Evolutionary conservation across 2,329 filamentous ascomycete species (phyloP), one percentile per base, ranked within the genome.

Genomic region (Ophiognomonia clavigignenti-juglandacearum): DNA sequence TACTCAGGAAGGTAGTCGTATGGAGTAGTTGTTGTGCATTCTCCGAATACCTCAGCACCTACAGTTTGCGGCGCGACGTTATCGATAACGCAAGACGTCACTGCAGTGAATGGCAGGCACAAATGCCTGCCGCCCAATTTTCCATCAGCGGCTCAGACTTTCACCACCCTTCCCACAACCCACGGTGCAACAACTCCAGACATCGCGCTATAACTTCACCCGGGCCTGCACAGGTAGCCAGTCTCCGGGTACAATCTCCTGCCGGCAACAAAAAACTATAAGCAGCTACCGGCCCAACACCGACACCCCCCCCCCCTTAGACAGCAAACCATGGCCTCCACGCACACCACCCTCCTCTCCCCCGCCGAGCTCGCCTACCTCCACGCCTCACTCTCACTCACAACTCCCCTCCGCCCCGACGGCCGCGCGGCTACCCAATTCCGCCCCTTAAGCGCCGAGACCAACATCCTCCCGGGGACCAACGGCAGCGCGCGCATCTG

Each of bases 311-410:
- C n/a, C n/a, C n/a, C n/a, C n/a, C n/a, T n/a, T n/a, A n/a, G n/a
- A n/a, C n/a, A n/a, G n/a, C n/a, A n/a, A 6, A 31, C n/a, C 29
- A 86, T 88, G 80, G 74, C 85, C 34, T 78, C 81, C 56, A 74
- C 68, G 59, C 80, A 82, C 60, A 80, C 82, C 68, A 80, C 82
- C 60, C 83, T 89, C 58, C 85, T 97, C 67, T 96, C 91, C 45
- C 92, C 93, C 39, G 90, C 93, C 61, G 93, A 98, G 72, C 87
- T 98, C 60, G 90, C 91, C 58, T 98, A 96, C 72, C 82, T 97
- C 43, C 89, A 95, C 75, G 82, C 80, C 54, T 91, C 92, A 6
- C 88, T 98, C 61, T 78, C 83, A 7, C 84, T 91, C 51, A 71
- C 70, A 36, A 90, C 90, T 10, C 90, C 93, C 18, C 86, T 97